Conservation (phyloP, 2,329 filamentous ascomycete genomes). For the Pseudogymnoascus sp. region DNA sequence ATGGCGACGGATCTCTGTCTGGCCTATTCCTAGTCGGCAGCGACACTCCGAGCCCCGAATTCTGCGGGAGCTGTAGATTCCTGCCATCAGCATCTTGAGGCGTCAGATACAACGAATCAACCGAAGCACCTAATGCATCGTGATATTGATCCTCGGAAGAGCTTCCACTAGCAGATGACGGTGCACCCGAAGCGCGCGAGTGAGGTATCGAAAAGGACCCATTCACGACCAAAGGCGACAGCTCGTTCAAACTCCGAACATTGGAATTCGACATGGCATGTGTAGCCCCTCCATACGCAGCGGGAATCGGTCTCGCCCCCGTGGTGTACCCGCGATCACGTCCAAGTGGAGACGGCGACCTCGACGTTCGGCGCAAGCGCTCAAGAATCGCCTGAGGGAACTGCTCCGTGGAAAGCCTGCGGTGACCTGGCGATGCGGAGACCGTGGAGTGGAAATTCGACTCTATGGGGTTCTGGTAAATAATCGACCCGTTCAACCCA, state of each 20-base stretch:
- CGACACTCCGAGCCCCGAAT: not conserved
- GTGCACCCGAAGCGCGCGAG: constrained; percentile 23
- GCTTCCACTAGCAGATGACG: constrained; percentile 21
- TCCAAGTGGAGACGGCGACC: constrained; percentile 29
- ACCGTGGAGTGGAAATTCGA: constrained; percentile 23
- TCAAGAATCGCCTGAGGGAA: constrained; percentile 28
- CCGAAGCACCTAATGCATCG: constrained; percentile 19
- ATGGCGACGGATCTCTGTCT: not conserved
- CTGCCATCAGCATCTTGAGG: not conserved
- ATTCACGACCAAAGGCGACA: constrained; percentile 26
- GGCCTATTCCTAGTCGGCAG: not conserved
- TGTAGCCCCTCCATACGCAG: constrained; percentile 17
- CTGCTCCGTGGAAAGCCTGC: constrained; percentile 27
- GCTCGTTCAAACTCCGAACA: constrained; percentile 22
- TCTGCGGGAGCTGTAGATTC: not conserved
- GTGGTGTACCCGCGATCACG: constrained; percentile 26
- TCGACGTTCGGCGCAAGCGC: constrained; percentile 24
- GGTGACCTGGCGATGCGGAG: constrained; percentile 16
- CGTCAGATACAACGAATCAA: constrained; percentile 21
- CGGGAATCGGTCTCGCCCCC: constrained; percentile 21
- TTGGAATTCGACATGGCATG: constrained; percentile 23
- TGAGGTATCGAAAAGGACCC: constrained; percentile 23
- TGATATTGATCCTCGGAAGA: constrained; percentile 22
- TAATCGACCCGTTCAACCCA: constrained; percentile 22
- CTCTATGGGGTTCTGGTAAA: constrained; percentile 3